Conservation (phyloP, 2,329 filamentous ascomycete genomes). For the Curvularia eragrostidis region DNA sequence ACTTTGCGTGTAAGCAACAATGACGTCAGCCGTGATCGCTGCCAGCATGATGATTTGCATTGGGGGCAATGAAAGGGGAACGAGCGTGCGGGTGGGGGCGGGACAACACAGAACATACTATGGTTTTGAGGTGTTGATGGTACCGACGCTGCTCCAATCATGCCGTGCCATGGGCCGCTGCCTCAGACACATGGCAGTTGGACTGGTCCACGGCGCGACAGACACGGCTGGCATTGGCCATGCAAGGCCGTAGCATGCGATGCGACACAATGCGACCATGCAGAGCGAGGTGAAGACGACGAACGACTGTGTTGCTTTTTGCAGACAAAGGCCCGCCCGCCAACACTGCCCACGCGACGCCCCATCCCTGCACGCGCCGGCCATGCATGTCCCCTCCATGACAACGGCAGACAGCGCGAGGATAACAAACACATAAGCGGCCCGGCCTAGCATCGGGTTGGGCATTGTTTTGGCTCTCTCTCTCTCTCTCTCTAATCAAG, state of each 20-base stretch:
- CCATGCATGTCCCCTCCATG: slow-evolving; percentile 26
- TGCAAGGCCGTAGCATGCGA: too few species aligned
- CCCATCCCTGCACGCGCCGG: slow-evolving; percentile 29
- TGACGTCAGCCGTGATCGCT: slow-evolving; percentile 10
- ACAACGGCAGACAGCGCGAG: slow-evolving; percentile 23
- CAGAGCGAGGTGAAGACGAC: neutral
- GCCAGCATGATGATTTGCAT: neutral
- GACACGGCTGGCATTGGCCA: slow-evolving; percentile 3
- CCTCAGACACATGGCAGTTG: slow-evolving; percentile 20
- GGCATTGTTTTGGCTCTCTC: neutral
- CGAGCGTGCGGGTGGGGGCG: neutral
- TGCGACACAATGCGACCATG: neutral
- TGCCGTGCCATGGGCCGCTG: neutral
- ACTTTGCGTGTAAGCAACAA: neutral
- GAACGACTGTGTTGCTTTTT: neutral
- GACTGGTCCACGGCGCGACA: slow-evolving; percentile 1
- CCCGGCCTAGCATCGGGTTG: neutral
- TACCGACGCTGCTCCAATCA: neutral
- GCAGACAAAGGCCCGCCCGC: neutral
- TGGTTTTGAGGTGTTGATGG: neutral
- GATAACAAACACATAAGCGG: slow-evolving; percentile 13
- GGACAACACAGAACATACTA: too few species aligned
- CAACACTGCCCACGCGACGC: slow-evolving; percentile 20
- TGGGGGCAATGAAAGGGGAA: neutral
- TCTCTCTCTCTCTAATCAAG: neutral